These are phyloP conservation scores for Hepatocystis sp. DNA, from an alignment of 169 alveolate genomes.

Conservation along the genomic window DNA sequence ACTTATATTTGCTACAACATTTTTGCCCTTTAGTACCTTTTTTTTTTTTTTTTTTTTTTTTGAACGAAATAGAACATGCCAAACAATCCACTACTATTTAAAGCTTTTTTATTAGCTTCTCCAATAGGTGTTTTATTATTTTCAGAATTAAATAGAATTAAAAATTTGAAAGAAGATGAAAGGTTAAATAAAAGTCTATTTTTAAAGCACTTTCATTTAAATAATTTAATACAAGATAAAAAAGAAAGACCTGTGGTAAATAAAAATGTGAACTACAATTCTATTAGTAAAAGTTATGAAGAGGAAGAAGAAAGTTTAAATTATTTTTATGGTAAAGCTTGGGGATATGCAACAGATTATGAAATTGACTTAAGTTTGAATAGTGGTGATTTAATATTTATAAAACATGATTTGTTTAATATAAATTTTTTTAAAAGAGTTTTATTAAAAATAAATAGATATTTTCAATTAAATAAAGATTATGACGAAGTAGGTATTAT, in stretches of 20 bases:
- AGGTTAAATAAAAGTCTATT: conserved; percentile 47
- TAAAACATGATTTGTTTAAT: conserved; percentile 64
- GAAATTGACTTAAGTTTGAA: conserved; percentile 68
- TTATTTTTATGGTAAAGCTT: conserved; percentile 73
- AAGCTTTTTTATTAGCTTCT: conserved; percentile 25
- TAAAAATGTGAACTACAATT: background rate
- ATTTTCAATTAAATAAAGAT: conserved; percentile 21
- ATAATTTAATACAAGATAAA: background rate
- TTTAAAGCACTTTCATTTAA: conserved; percentile 41
- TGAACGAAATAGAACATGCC: no score
- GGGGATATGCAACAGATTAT: conserved; percentile 77
- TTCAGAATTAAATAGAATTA: conserved; percentile 50
- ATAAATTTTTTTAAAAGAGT: conserved; percentile 37
- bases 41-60: no score
- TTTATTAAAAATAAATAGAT: conserved; percentile 46
- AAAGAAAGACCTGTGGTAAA: background rate
- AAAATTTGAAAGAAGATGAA: conserved; percentile 44
- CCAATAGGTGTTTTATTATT: conserved; percentile 38
- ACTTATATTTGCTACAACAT: no score
- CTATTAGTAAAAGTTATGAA: background rate
- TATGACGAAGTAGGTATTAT: conserved; percentile 73
- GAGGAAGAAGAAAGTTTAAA: conserved; percentile 41
- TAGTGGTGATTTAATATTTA: conserved; percentile 68
- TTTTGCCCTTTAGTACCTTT: no score
- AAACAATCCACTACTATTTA: no score